Base-by-base conservation (phyloP, 2,329 filamentous ascomycete genomes). In the Seiridium unicorne region DNA sequence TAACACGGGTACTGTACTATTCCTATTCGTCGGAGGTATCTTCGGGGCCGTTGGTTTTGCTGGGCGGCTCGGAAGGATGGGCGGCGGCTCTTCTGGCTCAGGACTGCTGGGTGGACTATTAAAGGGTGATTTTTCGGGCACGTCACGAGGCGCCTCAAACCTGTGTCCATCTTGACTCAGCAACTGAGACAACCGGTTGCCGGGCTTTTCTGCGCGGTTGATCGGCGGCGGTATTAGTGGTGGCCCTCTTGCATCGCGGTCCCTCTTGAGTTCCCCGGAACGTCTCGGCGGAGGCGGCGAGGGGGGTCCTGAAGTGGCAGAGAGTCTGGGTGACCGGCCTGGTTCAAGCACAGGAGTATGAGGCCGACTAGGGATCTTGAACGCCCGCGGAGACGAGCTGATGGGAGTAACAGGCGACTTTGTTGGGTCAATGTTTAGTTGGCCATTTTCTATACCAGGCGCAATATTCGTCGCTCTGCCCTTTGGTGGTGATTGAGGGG, bases 121-220 rank as follows among this genome's bases (percentile, higher is more conserved):
- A 70, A 97, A 97, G 0, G 94, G 93, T 1, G 94, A 97, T 0
- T 87, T 70, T 69, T 79, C 76, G 62, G 79, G 49, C 4, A 53
- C 73, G 69, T 75, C 40, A 68, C 77, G 67, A 48, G 64, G 74
- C 68, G 64, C 72, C 62, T 66, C 60, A 32, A 72, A 63, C 48
- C 68, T 73, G 6, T 69, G 65, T 5, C 68, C 69, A 59, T 68
- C 44, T 32, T 32, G 69, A 44, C 66, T 66, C 26, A 67, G 64
- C 34, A 68, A 60, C 44, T 63, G 67, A 55, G 86, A 85, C 8
- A 75, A 72, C 9, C 81, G 81, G 58, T 90, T 83, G 67, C 86
- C 88, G 3, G 89, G 89, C 73, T 96, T 96, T 46, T 91, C 91
- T 36, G 88, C 87, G 58, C 93, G 87, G 72, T 96, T 95, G 44